A percentile compares a stretch with the other conserved stretches of the same genome.
Conservation (phyloP, 2,329 filamentous ascomycete species). For the Stylonectria norvegica region DNA sequence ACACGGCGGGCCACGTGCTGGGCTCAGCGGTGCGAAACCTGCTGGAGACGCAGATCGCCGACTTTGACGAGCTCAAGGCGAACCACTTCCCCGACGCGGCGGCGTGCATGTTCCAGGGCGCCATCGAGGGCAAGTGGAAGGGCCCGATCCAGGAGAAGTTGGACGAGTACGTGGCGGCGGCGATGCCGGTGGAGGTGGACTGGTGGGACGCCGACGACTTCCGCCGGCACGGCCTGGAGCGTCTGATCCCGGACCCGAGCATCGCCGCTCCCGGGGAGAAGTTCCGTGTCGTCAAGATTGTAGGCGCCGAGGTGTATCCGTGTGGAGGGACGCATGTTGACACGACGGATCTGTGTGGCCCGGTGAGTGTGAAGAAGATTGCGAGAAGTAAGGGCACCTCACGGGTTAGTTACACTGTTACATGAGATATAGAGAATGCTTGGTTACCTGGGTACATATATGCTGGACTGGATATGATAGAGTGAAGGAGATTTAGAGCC, state of each 20-base stretch:
- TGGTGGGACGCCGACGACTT: conserved; percentile 68
- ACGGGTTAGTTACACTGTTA: conserved; percentile 22
- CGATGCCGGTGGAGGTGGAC: conserved; percentile 56
- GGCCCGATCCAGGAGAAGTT: conserved; percentile 58
- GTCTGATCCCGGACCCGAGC: conserved; percentile 50
- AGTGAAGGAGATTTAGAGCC: no score
- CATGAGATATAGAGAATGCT: not conserved
- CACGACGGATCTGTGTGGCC: conserved; percentile 55
- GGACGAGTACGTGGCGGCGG: conserved; percentile 54
- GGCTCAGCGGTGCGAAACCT: conserved; percentile 63
- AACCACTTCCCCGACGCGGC: conserved; percentile 67
- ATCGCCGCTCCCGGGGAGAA: conserved; percentile 40
- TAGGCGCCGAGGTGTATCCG: conserved; percentile 66
- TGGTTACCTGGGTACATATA: not conserved
- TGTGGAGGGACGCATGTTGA: conserved; percentile 74
- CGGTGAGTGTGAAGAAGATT: conserved; percentile 65
- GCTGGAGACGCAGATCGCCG: conserved; percentile 46
- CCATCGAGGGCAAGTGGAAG: conserved; percentile 63
- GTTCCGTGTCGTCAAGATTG: conserved; percentile 66
- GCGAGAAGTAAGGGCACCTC: conserved; percentile 24
- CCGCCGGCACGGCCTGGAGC: conserved; percentile 47
- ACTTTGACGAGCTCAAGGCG: conserved; percentile 66
- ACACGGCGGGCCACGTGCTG: conserved; percentile 72
- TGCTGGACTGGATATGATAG: no score
- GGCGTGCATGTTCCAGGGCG: conserved; percentile 63